A percentile compares a stretch with the other conserved stretches of the same genome.
These are phyloP conservation scores for Pseudogymnoascus sp. DNA, from an alignment of 2,329 filamentous ascomycete genomes.

Conservation along the genomic window DNA sequence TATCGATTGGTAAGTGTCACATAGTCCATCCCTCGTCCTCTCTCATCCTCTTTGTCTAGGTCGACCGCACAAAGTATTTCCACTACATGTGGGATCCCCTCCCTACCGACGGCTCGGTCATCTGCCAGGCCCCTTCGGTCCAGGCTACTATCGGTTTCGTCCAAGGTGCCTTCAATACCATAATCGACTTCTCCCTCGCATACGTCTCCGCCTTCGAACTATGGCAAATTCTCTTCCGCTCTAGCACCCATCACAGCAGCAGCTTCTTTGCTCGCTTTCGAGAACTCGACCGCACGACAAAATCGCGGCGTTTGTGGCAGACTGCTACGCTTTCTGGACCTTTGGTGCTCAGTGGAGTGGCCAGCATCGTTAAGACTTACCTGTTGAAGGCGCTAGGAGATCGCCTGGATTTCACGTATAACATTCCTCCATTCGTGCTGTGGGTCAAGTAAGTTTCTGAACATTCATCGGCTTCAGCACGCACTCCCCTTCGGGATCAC, in stretches of 20 bases:
- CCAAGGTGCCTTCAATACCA: constrained; percentile 33
- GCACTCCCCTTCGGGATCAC: neutral
- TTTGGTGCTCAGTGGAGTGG: constrained; percentile 30
- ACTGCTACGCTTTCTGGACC: constrained; percentile 30
- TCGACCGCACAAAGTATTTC: constrained; percentile 29
- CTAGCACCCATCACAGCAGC: constrained; percentile 22
- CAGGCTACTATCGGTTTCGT: constrained; percentile 33
- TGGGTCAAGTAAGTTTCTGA: constrained; percentile 32
- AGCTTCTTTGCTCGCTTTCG: constrained; percentile 26
- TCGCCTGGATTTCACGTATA: constrained; percentile 31
- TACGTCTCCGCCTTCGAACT: constrained; percentile 30
- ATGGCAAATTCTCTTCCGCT: constrained; percentile 32
- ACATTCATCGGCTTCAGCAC: neutral
- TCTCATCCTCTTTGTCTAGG: neutral
- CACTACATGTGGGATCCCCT: constrained; percentile 35
- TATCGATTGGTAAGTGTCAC: constrained; percentile 23
- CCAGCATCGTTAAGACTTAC: constrained; percentile 33
- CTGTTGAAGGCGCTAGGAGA: constrained; percentile 31
- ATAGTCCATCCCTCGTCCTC: neutral
- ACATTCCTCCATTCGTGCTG: constrained; percentile 31
- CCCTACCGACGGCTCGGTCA: constrained; percentile 30
- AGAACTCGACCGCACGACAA: constrained; percentile 27
- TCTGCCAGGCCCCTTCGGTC: constrained; percentile 29
- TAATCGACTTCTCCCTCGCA: constrained; percentile 30
- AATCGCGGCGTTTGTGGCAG: constrained; percentile 32